A percentile compares a stretch with the other conserved stretches of the same genome.
Evolutionary conservation across 176 grass and related monocot species (phyloP).

Genomic region (Stipa capillata): DNA sequence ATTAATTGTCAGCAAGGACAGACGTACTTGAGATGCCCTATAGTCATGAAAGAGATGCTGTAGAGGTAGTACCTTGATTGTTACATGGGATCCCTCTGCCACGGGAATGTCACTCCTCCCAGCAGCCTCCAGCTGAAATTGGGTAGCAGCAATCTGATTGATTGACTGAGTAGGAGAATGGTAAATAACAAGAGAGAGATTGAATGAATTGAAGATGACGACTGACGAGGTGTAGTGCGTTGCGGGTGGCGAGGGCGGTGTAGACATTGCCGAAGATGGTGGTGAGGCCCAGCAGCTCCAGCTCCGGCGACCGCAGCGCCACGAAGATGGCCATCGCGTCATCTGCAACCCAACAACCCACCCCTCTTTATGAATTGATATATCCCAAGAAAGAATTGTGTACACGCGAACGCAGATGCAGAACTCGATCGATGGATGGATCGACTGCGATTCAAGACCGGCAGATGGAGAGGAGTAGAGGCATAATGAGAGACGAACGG

Average conservation of each 20-base stretch:
- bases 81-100: conserved; percentile 85
- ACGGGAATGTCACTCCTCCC: conserved; percentile 74
- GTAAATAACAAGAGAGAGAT: background rate
- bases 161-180: no score
- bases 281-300: conserved; percentile 79
- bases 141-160: no score
- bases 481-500: background rate
- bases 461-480: no score
- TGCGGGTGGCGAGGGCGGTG: conserved; percentile 76
- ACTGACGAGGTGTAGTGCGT: conserved; percentile 60
- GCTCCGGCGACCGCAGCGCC: conserved; percentile 84
- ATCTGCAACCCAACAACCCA: conserved; percentile 26
- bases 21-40: background rate
- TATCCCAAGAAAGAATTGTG: no score
- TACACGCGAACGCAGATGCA: no score
- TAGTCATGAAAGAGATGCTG: background rate
- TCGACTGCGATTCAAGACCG: background rate
- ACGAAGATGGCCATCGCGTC: conserved; percentile 98
- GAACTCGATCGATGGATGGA: no score
- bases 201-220: no score
- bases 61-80: conserved; percentile 65
- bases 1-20: background rate
- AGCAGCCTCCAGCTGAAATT: conserved; percentile 76
- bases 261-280: conserved; percentile 92
- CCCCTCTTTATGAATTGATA: no score